phyloP scores from a whole-genome alignment of 345 rosid genomes.

The Physaria fendleri region DNA sequence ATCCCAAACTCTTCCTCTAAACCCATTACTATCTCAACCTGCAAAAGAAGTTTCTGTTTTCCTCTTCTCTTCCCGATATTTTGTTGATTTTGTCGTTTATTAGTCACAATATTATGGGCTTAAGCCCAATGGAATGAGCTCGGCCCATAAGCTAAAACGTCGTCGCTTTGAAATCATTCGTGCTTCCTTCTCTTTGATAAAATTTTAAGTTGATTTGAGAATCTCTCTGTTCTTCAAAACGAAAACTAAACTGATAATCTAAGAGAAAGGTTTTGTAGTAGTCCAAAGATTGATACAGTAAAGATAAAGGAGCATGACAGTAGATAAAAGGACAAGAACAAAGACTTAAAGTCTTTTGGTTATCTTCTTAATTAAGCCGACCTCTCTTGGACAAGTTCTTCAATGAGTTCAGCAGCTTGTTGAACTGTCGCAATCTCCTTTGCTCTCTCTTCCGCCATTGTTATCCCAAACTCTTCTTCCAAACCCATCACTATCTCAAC shows the following conservation, averaged over 20 bases:
- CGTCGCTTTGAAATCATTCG: too few relatives aligned
- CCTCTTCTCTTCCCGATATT: too few relatives aligned
- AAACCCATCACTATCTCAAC: slow-evolving; percentile 74
- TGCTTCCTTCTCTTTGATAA: background rate
- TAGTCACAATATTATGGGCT: too few relatives aligned
- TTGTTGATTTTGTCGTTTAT: too few relatives aligned
- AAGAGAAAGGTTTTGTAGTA: background rate
- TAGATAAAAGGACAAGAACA: background rate
- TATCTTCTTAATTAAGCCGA: background rate
- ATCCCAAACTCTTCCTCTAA: slow-evolving; percentile 61
- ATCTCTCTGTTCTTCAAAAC: background rate
- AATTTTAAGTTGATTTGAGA: background rate
- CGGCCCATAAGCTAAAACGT: too few relatives aligned
- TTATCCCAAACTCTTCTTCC: slow-evolving; percentile 57
- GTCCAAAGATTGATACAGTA: slow-evolving; percentile 9
- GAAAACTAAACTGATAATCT: slow-evolving; percentile 1
- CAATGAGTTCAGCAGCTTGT: slow-evolving; percentile 63
- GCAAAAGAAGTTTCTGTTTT: too few relatives aligned
- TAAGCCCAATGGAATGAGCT: too few relatives aligned
- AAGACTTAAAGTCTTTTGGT: background rate
- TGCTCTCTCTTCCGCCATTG: slow-evolving; percentile 60
- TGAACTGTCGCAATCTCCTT: slow-evolving; percentile 52
- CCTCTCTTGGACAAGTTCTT: slow-evolving; percentile 39
- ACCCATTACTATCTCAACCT: slow-evolving; percentile 76
- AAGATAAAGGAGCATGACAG: background rate